Conservation (phyloP, 2,329 filamentous ascomycete genomes). For the Bisporella sp. region DNA sequence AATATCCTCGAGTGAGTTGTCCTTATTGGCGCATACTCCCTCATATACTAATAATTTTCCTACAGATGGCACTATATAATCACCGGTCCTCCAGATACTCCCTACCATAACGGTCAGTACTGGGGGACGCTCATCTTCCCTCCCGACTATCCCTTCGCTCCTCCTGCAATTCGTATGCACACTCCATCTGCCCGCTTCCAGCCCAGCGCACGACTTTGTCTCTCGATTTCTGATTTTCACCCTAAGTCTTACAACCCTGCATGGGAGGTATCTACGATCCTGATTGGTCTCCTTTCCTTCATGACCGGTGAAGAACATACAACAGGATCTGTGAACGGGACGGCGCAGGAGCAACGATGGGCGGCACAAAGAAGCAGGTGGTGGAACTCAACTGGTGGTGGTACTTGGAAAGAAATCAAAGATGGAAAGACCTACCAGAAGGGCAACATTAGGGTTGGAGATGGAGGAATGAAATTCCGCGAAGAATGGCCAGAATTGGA, state of each 20-base stretch:
- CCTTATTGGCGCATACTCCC: neutral
- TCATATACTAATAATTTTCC: neutral
- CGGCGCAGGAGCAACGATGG: conserved; percentile 68
- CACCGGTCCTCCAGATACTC: conserved; percentile 87
- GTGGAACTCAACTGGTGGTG: conserved; percentile 94
- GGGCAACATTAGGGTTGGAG: conserved; percentile 82
- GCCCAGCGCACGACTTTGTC: conserved; percentile 82
- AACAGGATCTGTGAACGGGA: conserved; percentile 77
- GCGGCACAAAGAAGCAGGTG: conserved; percentile 74
- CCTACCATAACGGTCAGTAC: conserved; percentile 92
- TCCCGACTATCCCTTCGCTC: conserved; percentile 93
- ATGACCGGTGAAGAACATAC: conserved; percentile 99
- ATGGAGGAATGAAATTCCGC: conserved; percentile 85
- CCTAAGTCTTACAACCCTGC: conserved; percentile 97
- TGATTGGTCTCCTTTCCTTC: conserved; percentile 89
- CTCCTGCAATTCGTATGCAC: conserved; percentile 97
- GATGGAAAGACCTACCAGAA: conserved; percentile 39
- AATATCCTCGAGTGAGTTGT: conserved; percentile 77
- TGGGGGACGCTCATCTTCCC: conserved; percentile 97
- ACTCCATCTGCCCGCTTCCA: conserved; percentile 95
- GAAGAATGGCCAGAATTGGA: conserved; percentile 88
- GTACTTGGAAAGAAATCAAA: conserved; percentile 22
- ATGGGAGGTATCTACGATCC: conserved; percentile 95
- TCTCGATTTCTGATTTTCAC: conserved; percentile 96
- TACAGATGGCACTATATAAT: conserved; percentile 75